Percentiles rank a stretch among this genome's conserved stretches.
Conservation (phyloP, 2,329 filamentous ascomycete species). For the Pezicula carpinea region DNA sequence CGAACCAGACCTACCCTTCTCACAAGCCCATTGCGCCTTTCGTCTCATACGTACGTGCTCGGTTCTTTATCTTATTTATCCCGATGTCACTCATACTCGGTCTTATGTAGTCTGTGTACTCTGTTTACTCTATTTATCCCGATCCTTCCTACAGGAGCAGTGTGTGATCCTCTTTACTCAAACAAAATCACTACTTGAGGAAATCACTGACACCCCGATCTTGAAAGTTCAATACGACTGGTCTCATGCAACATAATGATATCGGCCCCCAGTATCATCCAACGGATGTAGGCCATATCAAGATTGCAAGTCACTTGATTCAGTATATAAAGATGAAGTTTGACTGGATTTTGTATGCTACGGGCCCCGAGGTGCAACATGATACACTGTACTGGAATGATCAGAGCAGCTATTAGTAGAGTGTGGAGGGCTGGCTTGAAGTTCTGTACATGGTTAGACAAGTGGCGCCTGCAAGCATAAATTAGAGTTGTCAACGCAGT, state of each 20-base stretch:
- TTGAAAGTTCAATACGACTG: conserved; percentile 59
- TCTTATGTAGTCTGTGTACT: too few species aligned
- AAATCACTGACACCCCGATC: too few species aligned
- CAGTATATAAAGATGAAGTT: conserved; percentile 53
- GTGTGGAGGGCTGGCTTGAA: too few species aligned
- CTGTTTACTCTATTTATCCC: too few species aligned
- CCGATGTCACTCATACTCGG: too few species aligned
- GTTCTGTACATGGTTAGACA: too few species aligned
- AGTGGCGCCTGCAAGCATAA: too few species aligned
- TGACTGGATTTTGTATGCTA: conserved; percentile 50
- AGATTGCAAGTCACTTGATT: conserved; percentile 54
- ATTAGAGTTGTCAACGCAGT: too few species aligned
- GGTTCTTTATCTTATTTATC: too few species aligned
- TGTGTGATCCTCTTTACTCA: too few species aligned
- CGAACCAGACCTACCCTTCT: conserved; percentile 31
- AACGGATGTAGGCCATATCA: conserved; percentile 57
- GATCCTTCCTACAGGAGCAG: too few species aligned
- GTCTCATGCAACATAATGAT: conserved; percentile 58
- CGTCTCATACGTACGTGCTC: conserved; percentile 55
- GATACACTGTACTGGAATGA: conserved; percentile 51
- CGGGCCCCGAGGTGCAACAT: conserved; percentile 46
- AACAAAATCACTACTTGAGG: too few species aligned
- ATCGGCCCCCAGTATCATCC: conserved; percentile 54
- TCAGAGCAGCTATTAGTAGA: conserved; percentile 35
- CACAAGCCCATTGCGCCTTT: conserved; percentile 34